Base-by-base conservation (phyloP, 805 yeast species). In the Ogataea pignaliae region DNA sequence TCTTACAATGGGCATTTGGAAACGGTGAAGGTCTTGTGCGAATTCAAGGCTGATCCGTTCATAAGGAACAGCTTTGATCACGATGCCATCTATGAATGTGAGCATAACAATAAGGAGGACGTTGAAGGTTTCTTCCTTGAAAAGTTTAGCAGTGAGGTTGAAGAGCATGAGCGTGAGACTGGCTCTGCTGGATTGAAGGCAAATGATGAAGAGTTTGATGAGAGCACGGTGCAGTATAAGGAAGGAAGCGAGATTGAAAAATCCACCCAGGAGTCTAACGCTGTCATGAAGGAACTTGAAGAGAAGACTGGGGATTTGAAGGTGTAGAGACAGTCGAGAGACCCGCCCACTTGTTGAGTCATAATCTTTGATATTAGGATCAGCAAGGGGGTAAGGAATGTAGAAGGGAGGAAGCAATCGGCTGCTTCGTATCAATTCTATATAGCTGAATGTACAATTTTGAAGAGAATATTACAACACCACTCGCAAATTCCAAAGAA, bases 1-100 rank as follows among this genome's bases (percentile, higher is more conserved):
- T 76, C 95, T 0, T 76, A 81, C 52, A 89, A 87, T 56, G 98
- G 97, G 1, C 89, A 89, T 55, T 63, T 88, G 45, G 81, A 76
- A 3, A 69, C 83, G 9, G 91, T 88, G 16, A 66, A 84, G 60
- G 55, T 78, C 11, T 68, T 93, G 36, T 82, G 91, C 63, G 91
- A 85, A 16, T 85, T 78, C 53, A 75, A 76, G 5, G 95, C 89
- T 1, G 96, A 91, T 61, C 90, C 95, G 8, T 85, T 86, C 55
- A 57, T 77, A 32, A 85, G 83, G 64, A 93, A 93, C 66, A 58
- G 68, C 10, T 77, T 82, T 40, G 85, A 80, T 26, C 95, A 88
- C 59, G 98, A 93, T 61, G 75, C 87, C 1, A 81, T 91, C 45
- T 90, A 70, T 60, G 97, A 90, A 63, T 97, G 98, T 9, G 97